Evolutionary conservation across 2,329 filamentous ascomycete genomes (phyloP), one percentile per base, ranked within the genome.

Genomic region (Aspergillus cejpii): DNA sequence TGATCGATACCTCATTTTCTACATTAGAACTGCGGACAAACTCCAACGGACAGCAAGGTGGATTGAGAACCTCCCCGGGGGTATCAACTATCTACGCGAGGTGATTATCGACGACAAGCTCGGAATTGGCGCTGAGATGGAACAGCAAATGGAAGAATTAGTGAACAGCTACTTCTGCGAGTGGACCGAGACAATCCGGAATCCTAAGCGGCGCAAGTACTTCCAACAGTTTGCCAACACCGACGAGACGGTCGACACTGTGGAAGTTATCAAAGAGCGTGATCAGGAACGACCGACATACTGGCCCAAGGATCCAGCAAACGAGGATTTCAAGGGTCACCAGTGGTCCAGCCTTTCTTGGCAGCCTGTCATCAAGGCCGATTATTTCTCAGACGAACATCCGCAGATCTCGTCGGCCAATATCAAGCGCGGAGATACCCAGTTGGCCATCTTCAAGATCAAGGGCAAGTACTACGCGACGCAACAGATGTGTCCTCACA

Each of bases 401-500:
- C 87, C 85, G 21, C 85, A 85, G 24, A 58, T 66, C 2, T 83
- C 87, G 45, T 85, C 81, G 7, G 82, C 86, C 3, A 83, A 83
- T 24, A 74, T 95, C 67, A 92, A 94, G 73, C 79, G 87, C 34
- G 87, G 89, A 34, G 88, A 94, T 64, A 94, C 88, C 0, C 89
- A 95, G 66, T 77, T 95, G 1, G 88, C 89, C 6, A 73, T 95
- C 42, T 95, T 90, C 79, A 85, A 88, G 57, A 78, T 94, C 50
- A 79, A 80, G 43, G 88, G 87, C 15, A 78, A 78, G 43, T 94
- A 83, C 74, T 91, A 91, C 65, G 85, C 86, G 47, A 85, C 85
- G 11, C 89, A 95, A 70, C 87, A 95, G 63, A 95, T 95, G 89
- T 95, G 89, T 64, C 89, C 89, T 7, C 88, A 94, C 71, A 92